These are phyloP conservation scores for Craterostigma plantagineum DNA, from an alignment of 257 asterid species.

Conservation along the genomic window DNA sequence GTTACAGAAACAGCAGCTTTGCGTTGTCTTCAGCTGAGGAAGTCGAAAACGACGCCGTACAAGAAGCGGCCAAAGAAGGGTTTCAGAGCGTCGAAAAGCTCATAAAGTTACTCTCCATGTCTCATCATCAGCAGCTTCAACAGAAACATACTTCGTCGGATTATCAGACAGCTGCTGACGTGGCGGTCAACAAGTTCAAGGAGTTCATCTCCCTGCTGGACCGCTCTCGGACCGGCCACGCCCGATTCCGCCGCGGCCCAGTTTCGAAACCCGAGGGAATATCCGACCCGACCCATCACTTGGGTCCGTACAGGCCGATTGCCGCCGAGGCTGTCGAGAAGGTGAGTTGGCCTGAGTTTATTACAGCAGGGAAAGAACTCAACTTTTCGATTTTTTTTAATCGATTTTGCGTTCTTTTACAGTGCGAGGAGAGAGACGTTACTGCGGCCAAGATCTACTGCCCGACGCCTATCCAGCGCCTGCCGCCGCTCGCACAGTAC, in stretches of 20 bases:
- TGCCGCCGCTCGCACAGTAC: conserved; percentile 64
- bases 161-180: conserved; percentile 49
- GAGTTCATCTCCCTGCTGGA: conserved; percentile 67
- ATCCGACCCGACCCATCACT: conserved; percentile 5
- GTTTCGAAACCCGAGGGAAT: conserved; percentile 11
- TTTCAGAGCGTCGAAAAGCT: conserved; percentile 78
- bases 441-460: conserved; percentile 28
- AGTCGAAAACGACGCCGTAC: conserved; percentile 22
- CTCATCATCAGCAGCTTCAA: conserved; percentile 12
- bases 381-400: no score
- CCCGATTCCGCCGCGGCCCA: conserved; percentile 90
- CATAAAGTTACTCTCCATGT: conserved; percentile 42
- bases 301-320: neutral
- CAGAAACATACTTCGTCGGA: conserved; percentile 14
- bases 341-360: no score
- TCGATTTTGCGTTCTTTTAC: no score
- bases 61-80: conserved; percentile 89
- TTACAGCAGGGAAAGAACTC: no score
- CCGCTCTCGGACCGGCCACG: conserved; percentile 71
- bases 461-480: conserved; percentile 48
- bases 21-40: conserved; percentile 33
- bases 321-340: neutral
- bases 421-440: conserved; percentile 10
- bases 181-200: conserved; percentile 59
- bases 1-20: conserved; percentile 19